These are phyloP conservation scores for Chrysosporium queenslandicum DNA, from an alignment of 2,329 filamentous ascomycete species.

Conservation along the genomic window DNA sequence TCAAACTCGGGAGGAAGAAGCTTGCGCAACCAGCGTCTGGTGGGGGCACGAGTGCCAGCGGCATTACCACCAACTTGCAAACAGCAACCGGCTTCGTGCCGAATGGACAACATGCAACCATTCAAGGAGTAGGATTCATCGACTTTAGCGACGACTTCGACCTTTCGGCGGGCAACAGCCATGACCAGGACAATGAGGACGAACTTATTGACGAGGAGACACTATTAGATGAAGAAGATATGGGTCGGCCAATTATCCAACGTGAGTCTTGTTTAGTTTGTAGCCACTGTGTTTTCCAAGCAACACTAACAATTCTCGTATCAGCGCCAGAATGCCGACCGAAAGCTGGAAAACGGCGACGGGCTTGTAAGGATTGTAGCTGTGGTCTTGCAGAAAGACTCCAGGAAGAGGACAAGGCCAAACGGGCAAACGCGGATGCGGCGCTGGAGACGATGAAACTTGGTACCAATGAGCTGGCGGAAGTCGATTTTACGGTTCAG, in stretches of 20 bases:
- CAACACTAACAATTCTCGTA: slow-evolving; percentile 7
- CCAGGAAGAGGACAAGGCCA: slow-evolving; percentile 69
- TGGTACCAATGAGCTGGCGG: slow-evolving; percentile 65
- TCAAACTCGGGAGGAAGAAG: slow-evolving; percentile 59
- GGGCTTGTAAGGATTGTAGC: slow-evolving; percentile 95
- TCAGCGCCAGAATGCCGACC: slow-evolving; percentile 76
- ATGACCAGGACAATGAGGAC: slow-evolving; percentile 56
- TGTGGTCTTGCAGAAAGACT: slow-evolving; percentile 82
- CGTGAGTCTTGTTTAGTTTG: slow-evolving; percentile 49
- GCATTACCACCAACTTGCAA: slow-evolving; percentile 36
- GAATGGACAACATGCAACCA: not conserved
- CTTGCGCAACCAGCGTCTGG: slow-evolving; percentile 7
- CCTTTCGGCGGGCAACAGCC: slow-evolving; percentile 37
- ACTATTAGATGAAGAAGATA: slow-evolving; percentile 74
- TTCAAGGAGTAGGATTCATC: slow-evolving; percentile 50
- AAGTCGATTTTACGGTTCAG: slow-evolving; percentile 95
- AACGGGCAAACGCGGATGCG: slow-evolving; percentile 54
- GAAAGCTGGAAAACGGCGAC: slow-evolving; percentile 75
- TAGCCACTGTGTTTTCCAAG: not conserved
- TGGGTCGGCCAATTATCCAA: slow-evolving; percentile 64
- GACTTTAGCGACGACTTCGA: slow-evolving; percentile 57
- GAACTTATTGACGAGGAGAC: slow-evolving; percentile 87
- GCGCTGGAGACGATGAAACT: slow-evolving; percentile 51
- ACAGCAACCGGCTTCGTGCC: slow-evolving; percentile 27
- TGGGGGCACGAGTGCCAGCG: slow-evolving; percentile 23